A percentile compares a stretch with the other conserved stretches of the same genome.
These are phyloP conservation scores for Rutstroemia sp. DNA, from an alignment of 2,329 filamentous ascomycete species.

Conservation along the genomic window DNA sequence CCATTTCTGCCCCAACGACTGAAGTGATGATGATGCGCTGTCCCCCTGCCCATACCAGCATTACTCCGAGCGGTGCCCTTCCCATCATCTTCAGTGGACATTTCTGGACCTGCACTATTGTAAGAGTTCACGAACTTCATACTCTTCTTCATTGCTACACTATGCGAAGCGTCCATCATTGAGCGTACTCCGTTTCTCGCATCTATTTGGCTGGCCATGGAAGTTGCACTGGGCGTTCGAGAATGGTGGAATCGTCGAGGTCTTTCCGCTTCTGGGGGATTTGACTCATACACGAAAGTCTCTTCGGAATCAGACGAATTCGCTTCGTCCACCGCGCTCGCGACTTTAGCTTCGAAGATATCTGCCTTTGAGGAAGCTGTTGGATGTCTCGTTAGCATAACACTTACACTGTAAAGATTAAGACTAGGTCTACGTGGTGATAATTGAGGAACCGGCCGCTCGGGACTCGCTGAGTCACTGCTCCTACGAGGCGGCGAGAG, in stretches of 20 bases:
- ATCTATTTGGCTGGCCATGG: constrained; percentile 65
- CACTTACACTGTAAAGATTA: constrained; percentile 34
- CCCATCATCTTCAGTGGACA: constrained; percentile 54
- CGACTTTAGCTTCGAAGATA: constrained; percentile 95
- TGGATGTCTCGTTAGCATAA: constrained; percentile 38
- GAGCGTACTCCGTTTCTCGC: constrained; percentile 38
- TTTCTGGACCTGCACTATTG: constrained; percentile 47
- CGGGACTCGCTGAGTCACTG: constrained; percentile 22
- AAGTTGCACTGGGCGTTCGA: constrained; percentile 88
- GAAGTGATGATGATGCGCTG: constrained; percentile 70
- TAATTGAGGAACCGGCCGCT: constrained; percentile 19
- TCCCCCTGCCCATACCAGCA: constrained; percentile 56
- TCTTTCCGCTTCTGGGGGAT: constrained; percentile 64
- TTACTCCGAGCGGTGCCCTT: constrained; percentile 54
- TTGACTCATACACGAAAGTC: constrained; percentile 98
- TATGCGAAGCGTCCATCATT: constrained; percentile 58
- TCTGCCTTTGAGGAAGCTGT: constrained; percentile 90
- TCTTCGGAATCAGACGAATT: constrained; percentile 97
- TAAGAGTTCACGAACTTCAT: constrained; percentile 91
- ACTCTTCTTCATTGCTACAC: constrained; percentile 71
- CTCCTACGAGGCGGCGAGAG: constrained; percentile 17
- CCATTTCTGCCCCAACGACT: constrained; percentile 68
- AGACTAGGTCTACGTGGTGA: constrained; percentile 33
- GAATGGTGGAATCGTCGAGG: constrained; percentile 79
- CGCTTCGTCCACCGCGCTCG: constrained; percentile 89